phyloP scores from a whole-genome alignment of 345 rosid genomes.

The Syzygium aromaticum region DNA sequence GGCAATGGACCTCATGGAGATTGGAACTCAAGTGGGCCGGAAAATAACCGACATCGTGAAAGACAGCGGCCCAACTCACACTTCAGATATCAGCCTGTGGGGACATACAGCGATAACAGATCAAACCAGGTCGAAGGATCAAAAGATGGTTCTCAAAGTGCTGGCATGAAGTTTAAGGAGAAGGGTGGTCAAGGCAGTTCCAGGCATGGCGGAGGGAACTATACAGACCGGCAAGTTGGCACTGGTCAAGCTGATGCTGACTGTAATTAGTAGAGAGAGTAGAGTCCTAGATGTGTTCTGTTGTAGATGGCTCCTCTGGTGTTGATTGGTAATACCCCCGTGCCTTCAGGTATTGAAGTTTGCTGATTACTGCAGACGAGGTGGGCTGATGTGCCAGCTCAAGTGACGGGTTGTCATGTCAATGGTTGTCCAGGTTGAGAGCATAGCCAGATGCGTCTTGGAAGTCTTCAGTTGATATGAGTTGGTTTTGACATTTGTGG shows the following conservation, averaged over 20 bases:
- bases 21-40: conserved; percentile 52
- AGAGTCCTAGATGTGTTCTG: not conserved
- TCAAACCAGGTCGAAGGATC: conserved; percentile 29
- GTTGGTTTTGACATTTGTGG: conserved; percentile 8
- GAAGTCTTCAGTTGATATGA: conserved; percentile 1
- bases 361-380: not conserved
- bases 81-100: conserved; percentile 81
- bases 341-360: conserved; percentile 6
- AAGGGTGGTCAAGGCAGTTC: conserved; percentile 50
- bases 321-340: not conserved
- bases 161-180: conserved; percentile 54
- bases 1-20: conserved; percentile 62
- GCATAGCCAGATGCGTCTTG: conserved; percentile 6
- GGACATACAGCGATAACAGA: conserved; percentile 25
- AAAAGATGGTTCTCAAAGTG: conserved; percentile 42
- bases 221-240: conserved; percentile 40
- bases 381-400: not conserved
- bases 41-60: conserved; percentile 44
- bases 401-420: not conserved
- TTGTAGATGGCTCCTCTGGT: not conserved
- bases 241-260: conserved; percentile 20
- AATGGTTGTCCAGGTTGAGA: conserved; percentile 29
- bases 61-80: conserved; percentile 54
- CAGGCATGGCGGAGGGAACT: conserved; percentile 49
- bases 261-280: conserved; percentile 22